phyloP scores from a whole-genome alignment of 2,329 filamentous ascomycete genomes.

The Nannizzia gypsea region DNA sequence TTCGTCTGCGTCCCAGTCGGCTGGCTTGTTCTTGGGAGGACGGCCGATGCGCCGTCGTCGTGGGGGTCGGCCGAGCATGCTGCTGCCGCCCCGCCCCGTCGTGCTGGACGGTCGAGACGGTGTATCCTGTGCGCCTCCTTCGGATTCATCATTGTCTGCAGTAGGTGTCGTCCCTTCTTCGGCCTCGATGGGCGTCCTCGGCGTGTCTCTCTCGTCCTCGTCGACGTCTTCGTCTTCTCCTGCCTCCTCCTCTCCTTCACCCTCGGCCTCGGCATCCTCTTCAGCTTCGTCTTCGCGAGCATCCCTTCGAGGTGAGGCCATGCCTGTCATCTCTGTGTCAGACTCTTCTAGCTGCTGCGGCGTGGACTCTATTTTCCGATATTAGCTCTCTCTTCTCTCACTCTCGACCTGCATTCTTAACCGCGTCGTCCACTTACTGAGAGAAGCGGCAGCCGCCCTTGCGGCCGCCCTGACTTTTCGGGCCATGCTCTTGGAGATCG shows the following conservation, averaged over 20 bases:
- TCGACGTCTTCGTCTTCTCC: constrained; percentile 17
- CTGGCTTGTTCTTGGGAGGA: constrained; percentile 71
- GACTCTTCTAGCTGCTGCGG: constrained; percentile 33
- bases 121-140: constrained; percentile 34
- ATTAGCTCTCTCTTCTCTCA: not conserved
- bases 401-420: not conserved
- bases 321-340: constrained; percentile 36
- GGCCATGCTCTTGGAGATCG: constrained; percentile 25
- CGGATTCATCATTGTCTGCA: constrained; percentile 17
- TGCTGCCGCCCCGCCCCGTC: constrained; percentile 14
- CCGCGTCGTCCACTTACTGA: constrained; percentile 25
- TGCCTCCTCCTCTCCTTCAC: constrained; percentile 20
- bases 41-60: constrained; percentile 68
- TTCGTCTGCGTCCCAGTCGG: constrained; percentile 58
- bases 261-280: constrained; percentile 9
- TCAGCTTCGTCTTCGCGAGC: constrained; percentile 14
- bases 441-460: constrained; percentile 36
- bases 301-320: constrained; percentile 25
- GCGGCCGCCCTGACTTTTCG: constrained; percentile 36
- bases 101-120: constrained; percentile 32
- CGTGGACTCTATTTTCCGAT: constrained; percentile 29
- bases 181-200: constrained; percentile 33
- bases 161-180: constrained; percentile 28
- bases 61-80: constrained; percentile 19
- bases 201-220: constrained; percentile 21